Conservation (phyloP, 148 eudicot species). For the Nyssa sinensis region DNA sequence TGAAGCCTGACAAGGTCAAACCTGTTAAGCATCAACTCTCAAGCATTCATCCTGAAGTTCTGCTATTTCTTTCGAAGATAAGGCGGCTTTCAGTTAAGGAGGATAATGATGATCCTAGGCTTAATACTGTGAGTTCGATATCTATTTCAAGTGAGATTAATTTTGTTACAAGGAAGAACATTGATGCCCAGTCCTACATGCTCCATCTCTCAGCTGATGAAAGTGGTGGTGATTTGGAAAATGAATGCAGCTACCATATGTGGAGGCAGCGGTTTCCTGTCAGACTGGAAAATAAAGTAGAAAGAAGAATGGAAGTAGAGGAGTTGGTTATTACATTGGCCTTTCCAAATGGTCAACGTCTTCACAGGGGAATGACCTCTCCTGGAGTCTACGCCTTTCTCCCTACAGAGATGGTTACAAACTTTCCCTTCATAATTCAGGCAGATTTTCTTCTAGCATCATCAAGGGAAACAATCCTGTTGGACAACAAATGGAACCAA, state of each 20-base stretch:
- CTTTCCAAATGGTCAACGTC: conserved; percentile 64
- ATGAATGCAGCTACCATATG: conserved; percentile 63
- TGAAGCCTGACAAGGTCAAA: conserved; percentile 58
- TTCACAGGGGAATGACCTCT: conserved; percentile 44
- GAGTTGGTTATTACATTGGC: conserved; percentile 72
- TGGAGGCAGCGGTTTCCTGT: conserved; percentile 77
- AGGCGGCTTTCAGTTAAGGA: conserved; percentile 58
- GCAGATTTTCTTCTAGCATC: conserved; percentile 74
- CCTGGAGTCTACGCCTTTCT: conserved; percentile 67
- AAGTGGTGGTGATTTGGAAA: conserved; percentile 20
- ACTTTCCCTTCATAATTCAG: conserved; percentile 67
- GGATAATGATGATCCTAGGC: conserved; percentile 36
- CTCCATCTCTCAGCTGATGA: conserved; percentile 52
- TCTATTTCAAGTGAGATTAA: conserved; percentile 56
- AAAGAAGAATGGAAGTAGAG: conserved; percentile 54
- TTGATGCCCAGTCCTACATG: conserved; percentile 56
- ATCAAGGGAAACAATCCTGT: conserved; percentile 60
- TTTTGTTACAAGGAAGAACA: conserved; percentile 38
- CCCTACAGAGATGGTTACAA: conserved; percentile 70
- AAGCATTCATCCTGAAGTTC: conserved; percentile 67
- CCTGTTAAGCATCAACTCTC: conserved; percentile 67
- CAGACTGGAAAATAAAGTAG: conserved; percentile 40
- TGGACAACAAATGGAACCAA: conserved; percentile 64
- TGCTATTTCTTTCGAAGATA: conserved; percentile 64
- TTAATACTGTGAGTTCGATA: conserved; percentile 43